These are phyloP conservation scores for Lentinula sp. DNA, from an alignment of 768 basidiomycete genomes.

Conservation along the genomic window DNA sequence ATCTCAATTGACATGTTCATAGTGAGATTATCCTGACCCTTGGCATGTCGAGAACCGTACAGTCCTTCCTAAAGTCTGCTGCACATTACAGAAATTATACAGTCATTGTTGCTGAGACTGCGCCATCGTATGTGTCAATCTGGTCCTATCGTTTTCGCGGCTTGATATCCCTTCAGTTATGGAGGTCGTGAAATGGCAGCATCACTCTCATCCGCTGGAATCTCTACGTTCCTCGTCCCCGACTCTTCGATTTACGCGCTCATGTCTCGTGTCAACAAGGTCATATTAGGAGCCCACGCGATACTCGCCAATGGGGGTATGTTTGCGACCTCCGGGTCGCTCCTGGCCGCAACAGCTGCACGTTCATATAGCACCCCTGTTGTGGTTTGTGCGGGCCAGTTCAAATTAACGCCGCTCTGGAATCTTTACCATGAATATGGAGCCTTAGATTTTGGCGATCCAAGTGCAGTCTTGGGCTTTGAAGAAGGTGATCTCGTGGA, in stretches of 20 bases:
- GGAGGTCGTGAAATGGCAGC: slow-evolving; percentile 82
- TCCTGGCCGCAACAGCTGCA: slow-evolving; percentile 83
- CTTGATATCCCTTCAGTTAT: slow-evolving; percentile 42
- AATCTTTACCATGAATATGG: slow-evolving; percentile 84
- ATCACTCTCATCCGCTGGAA: slow-evolving; percentile 71
- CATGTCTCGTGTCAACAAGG: slow-evolving; percentile 96
- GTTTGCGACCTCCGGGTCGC: slow-evolving; percentile 83
- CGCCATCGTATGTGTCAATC: slow-evolving; percentile 66
- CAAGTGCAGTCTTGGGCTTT: slow-evolving; percentile 57
- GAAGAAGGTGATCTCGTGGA: slow-evolving; percentile 77
- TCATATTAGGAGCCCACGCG: slow-evolving; percentile 91
- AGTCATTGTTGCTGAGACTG: slow-evolving; percentile 93
- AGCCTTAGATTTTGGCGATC: slow-evolving; percentile 75
- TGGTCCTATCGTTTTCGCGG: slow-evolving; percentile 1
- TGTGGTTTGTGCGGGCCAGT: slow-evolving; percentile 92
- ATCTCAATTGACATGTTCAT: slow-evolving; percentile 2
- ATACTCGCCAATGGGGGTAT: slow-evolving; percentile 96
- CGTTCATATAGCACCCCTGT: slow-evolving; percentile 87
- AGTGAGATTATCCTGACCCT: slow-evolving; percentile 95
- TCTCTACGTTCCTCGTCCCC: slow-evolving; percentile 95
- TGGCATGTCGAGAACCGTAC: slow-evolving; percentile 92
- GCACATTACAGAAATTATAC: slow-evolving; percentile 89
- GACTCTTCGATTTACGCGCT: slow-evolving; percentile 95
- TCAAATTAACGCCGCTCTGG: slow-evolving; percentile 92
- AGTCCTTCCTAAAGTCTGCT: slow-evolving; percentile 88